Evolutionary conservation across 805 yeast species (phyloP), one percentile per base, ranked within the genome.

Genomic region (Blastobotrys terrestris): DNA sequence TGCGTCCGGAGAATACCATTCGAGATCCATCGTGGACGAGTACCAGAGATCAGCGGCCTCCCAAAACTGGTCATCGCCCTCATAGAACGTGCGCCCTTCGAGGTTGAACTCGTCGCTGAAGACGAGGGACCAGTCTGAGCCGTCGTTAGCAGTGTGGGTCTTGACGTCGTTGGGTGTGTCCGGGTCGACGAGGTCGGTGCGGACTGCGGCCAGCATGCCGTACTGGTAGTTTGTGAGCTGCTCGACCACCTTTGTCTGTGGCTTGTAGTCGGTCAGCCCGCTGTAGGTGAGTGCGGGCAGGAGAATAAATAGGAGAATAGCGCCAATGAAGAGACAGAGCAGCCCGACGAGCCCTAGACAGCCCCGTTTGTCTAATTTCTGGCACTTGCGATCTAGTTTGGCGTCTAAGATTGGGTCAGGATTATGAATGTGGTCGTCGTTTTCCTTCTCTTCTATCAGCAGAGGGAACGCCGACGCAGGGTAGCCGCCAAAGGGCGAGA

Each of bases 361-460:
- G 1, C 76, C 74, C 6, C 75, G 64, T 26, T 57, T 52, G 61
- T 73, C 76, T 16, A 68, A 55, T 41, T 58, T 61, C 40, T 55
- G 58, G 56, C 74, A 70, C 26, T 54, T 52, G 15, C 70, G 59
- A 60, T 89, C 95, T 62, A 84, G 81, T 54, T 83, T 80, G 19
- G 95, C 96, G 67, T 94, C 99, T 45, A 82, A 87, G 39, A 90
- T 84, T 7, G 97, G 97, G 68, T 91, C 97, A 1, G 98, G 98
- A 69, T 92, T 94, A 70, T 92, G 98, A 58, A 94, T 67, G 65
- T 88, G 90, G 69, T 92, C 99, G 71, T 92, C 99, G 7, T 86
- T 85, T 69, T 92, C 99, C 69, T 88, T 87, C 61, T 92, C 98
- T 54, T 92, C 97, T 58, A 92, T 83, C 60, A 79, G 84, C 53